Evolutionary conservation across 2,329 filamentous ascomycete species (phyloP).

Genomic region (Pseudopyrenochaeta lycopersici): DNA sequence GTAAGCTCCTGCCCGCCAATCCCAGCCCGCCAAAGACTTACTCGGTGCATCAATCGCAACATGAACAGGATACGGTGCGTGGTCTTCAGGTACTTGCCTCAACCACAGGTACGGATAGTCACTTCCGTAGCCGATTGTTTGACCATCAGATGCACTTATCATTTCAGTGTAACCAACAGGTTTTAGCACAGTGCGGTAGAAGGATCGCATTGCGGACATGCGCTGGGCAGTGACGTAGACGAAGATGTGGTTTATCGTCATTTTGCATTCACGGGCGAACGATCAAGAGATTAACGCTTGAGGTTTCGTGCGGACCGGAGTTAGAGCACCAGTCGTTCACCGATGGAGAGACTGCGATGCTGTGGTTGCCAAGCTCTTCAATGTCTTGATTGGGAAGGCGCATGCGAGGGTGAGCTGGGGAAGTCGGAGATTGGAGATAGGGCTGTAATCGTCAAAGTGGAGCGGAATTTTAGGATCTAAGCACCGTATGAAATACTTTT

Average conservation of each 20-base stretch:
- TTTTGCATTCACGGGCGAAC: background rate
- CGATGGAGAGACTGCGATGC: too few relatives aligned
- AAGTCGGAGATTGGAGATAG: too few relatives aligned
- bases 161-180: constrained; percentile 24
- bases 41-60: constrained; percentile 21
- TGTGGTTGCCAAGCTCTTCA: too few relatives aligned
- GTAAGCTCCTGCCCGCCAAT: too few relatives aligned
- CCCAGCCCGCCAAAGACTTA: background rate
- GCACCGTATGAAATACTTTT: too few relatives aligned
- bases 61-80: constrained; percentile 17
- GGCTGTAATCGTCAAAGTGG: too few relatives aligned
- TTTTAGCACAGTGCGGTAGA: constrained; percentile 15
- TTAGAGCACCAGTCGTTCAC: too few relatives aligned
- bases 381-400: too few relatives aligned
- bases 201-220: constrained; percentile 18
- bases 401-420: too few relatives aligned
- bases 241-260: constrained; percentile 28
- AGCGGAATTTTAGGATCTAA: too few relatives aligned
- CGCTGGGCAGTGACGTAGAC: constrained; percentile 15
- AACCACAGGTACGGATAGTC: constrained; percentile 27
- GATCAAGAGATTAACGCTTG: too few relatives aligned
- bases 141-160: constrained; percentile 14
- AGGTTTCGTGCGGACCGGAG: too few relatives aligned
- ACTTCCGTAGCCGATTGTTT: constrained; percentile 17
- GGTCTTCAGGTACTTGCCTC: constrained; percentile 15